Evolutionary conservation across 1,284 basidiomycete species (phyloP), one percentile per base, ranked within the genome.

Genomic region (Chalciporus piperatoides): DNA sequence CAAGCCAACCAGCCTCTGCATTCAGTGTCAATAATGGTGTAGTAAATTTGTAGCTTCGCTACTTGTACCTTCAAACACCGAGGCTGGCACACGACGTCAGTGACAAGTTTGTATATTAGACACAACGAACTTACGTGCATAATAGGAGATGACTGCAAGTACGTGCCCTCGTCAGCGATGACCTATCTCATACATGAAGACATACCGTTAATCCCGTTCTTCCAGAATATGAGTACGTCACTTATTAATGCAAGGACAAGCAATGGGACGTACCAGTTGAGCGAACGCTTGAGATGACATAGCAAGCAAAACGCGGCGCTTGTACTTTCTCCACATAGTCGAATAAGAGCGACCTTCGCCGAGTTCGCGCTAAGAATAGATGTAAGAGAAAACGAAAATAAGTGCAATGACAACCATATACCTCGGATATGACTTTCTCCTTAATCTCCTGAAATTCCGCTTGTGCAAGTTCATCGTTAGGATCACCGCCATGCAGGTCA

Each of bases 231-330:
- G 47, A 56, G 30, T 56, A 49, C 10, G 46, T 55, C 38, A 54
- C 19, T 44, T 41, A 45, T 14, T 19, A 33, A 46, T 28, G 37
- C 19, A 23, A 41, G 27, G 40, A 19, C 2, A 8, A 9, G 8
- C 36, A 43, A 10, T 27, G 23, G 27, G 32, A 55, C 68, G 35
- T 57, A 91, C 90, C 58, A 97, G 73, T 69, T 97, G 96, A 41
- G 95, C 95, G 68, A 97, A 97, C 49, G 90, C 88, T 68, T 98
- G 96, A 55, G 92, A 92, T 15, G 92, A 94, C 92, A 96, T 96
- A n/a, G 95, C 96, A 52, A 98, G 84, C 56, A 97, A 69, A 5
- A 98, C 94, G 40, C 95, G 81, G 39, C 86, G 84, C 59, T 90
- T 88, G 69, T 97, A 97, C 56, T 82, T 81, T 59, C 71, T 82